phyloP scores from a whole-genome alignment of 192 early-diverging fungal species.

The Obelidium mucronatum region DNA sequence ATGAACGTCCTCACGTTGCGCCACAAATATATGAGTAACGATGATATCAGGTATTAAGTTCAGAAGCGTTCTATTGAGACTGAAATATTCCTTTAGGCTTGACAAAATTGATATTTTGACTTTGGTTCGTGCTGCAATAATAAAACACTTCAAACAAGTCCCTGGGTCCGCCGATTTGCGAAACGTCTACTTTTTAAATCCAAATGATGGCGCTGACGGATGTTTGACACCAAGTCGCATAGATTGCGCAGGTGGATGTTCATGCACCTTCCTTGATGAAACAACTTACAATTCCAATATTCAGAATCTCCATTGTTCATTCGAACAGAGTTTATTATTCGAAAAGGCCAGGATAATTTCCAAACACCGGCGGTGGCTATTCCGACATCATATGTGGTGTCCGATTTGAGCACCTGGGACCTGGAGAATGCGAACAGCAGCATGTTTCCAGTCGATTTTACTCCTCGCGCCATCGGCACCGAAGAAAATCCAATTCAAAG shows the following conservation, averaged over 20 bases:
- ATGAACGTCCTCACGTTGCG: slow-evolving; percentile 43
- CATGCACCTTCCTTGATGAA: too few relatives aligned
- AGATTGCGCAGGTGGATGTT: slow-evolving; percentile 65
- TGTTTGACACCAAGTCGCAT: slow-evolving; percentile 35
- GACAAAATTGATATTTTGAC: slow-evolving; percentile 19
- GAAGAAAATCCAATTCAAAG: slow-evolving; percentile 69
- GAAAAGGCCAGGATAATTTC: slow-evolving; percentile 57
- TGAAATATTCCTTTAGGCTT: background rate
- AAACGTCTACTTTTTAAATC: slow-evolving; percentile 73
- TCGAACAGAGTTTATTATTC: slow-evolving; percentile 70
- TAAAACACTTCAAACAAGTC: slow-evolving; percentile 8
- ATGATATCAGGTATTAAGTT: background rate
- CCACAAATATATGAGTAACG: slow-evolving; percentile 5
- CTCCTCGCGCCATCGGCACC: slow-evolving; percentile 68
- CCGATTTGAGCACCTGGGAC: slow-evolving; percentile 32
- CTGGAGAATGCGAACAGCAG: slow-evolving; percentile 37
- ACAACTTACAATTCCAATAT: too few relatives aligned
- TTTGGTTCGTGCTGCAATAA: background rate
- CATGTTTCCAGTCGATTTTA: slow-evolving; percentile 51
- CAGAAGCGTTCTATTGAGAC: slow-evolving; percentile 22
- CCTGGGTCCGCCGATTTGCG: background rate
- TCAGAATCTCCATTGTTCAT: slow-evolving; percentile 77
- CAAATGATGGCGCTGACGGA: slow-evolving; percentile 48
- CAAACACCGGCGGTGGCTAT: slow-evolving; percentile 64
- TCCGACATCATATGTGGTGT: slow-evolving; percentile 66